These are phyloP conservation scores for Claviceps spartinae DNA, from an alignment of 2,329 filamentous ascomycete species.

Conservation along the genomic window DNA sequence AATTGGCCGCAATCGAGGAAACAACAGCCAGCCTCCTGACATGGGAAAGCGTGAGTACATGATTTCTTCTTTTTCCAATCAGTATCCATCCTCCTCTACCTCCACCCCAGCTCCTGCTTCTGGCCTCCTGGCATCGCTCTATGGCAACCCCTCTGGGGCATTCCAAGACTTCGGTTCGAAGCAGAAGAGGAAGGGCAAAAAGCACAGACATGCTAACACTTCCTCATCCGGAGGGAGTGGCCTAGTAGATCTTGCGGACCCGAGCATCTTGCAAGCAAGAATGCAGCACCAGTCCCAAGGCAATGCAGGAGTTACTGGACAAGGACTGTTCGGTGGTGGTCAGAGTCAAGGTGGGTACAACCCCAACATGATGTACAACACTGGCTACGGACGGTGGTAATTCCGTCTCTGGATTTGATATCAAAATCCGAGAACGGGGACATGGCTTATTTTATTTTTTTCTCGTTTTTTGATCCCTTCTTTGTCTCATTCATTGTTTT, in stretches of 20 bases:
- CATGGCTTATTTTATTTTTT: constrained; percentile 10
- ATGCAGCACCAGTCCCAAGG: constrained; percentile 79
- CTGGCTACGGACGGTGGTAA: constrained; percentile 58
- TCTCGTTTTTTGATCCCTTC: constrained; percentile 5
- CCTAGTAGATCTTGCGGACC: constrained; percentile 99
- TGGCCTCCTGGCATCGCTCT: constrained; percentile 83
- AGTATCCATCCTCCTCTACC: constrained; percentile 69
- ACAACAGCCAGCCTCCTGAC: constrained; percentile 63
- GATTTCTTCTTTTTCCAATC: constrained; percentile 82
- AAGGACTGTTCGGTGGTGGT: constrained; percentile 80
- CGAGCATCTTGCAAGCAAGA: constrained; percentile 97
- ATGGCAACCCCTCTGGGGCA: constrained; percentile 71
- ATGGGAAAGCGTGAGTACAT: constrained; percentile 96
- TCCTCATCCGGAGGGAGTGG: constrained; percentile 98
- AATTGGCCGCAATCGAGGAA: constrained; percentile 55
- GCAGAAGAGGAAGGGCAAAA: constrained; percentile 99
- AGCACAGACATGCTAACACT: constrained; percentile 99
- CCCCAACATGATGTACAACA: constrained; percentile 69
- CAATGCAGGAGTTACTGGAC: constrained; percentile 59
- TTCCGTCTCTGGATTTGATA: constrained; percentile 4
- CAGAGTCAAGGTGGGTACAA: constrained; percentile 93
- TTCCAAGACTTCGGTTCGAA: constrained; percentile 88
- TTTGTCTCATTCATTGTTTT: constrained; percentile 7
- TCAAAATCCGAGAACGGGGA: neutral
- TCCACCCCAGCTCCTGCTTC: constrained; percentile 79